phyloP scores from a whole-genome alignment of 805 yeast genomes.

The Starmerella ratchasimensis region DNA sequence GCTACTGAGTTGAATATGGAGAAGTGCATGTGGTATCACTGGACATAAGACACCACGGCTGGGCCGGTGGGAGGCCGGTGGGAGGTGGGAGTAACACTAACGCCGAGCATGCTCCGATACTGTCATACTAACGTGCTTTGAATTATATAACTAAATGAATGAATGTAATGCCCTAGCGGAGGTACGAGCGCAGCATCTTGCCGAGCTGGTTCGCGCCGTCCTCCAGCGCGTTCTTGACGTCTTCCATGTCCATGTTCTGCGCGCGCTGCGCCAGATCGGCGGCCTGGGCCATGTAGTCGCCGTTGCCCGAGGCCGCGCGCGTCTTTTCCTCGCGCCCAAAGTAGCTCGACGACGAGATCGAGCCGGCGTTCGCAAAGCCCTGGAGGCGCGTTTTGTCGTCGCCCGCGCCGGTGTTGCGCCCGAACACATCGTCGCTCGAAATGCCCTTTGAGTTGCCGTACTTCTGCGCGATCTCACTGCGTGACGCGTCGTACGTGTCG shows the following conservation, averaged over 20 bases:
- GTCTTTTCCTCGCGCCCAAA: constrained; percentile 63
- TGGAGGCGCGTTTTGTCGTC: constrained; percentile 61
- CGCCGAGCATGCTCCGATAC: neutral
- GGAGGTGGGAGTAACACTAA: neutral
- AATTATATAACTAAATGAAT: too few relatives aligned
- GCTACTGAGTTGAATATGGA: too few relatives aligned
- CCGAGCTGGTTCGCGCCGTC: constrained; percentile 86
- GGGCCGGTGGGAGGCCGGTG: too few relatives aligned
- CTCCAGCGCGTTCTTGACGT: constrained; percentile 80
- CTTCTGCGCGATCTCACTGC: constrained; percentile 32
- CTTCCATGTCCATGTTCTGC: constrained; percentile 80
- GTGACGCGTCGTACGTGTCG: constrained; percentile 31
- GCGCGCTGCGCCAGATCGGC: constrained; percentile 25
- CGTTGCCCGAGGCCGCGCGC: constrained; percentile 22
- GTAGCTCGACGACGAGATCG: constrained; percentile 84
- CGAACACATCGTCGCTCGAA: constrained; percentile 89
- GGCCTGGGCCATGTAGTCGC: constrained; percentile 23
- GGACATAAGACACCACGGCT: too few relatives aligned
- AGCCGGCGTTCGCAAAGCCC: constrained; percentile 69
- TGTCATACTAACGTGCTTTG: neutral
- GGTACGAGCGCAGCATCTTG: constrained; percentile 71
- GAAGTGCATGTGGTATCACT: too few relatives aligned
- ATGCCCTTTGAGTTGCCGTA: constrained; percentile 86
- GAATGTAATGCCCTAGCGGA: constrained; percentile 25
- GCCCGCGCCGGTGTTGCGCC: constrained; percentile 71